Base-by-base conservation (phyloP, 108 stramenopile species). In the Nannochloropsis gaditana region DNA sequence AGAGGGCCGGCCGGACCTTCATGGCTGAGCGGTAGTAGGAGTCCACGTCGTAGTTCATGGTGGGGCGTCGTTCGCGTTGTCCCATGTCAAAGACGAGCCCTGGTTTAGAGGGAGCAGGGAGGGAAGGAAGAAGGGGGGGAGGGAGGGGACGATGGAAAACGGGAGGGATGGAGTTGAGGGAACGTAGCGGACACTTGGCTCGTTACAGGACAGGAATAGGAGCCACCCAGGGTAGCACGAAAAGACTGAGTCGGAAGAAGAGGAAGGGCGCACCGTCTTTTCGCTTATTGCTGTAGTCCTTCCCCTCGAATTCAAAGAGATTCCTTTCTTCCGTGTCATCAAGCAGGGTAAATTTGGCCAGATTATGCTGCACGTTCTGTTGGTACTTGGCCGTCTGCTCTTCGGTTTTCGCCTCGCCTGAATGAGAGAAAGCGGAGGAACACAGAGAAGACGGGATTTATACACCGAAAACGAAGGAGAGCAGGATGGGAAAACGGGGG, bases 281-380 rank as follows among this genome's bases (percentile, higher is more conserved):
- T 21, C 89, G 91, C 85, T 93, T 93, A n/a, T 92, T 91, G 31
- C 84, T 84, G 41, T 84, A 47, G 86, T 96, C 95, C 82, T 95
- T 94, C 11, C 96, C 96, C 43, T 92, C 95, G 85, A 96, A 96
- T 9, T 83, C 83, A 89, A 95, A 97, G 2, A 95, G 94, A 73
- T 94, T 94, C 42, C 86, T 90, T 0, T 92, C 94, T 21, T 84
- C 90, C 21, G 93, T 95, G 84, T 94, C 95, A 9, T 91, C 94
- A 21, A 95, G 81, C 17, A 98, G 87, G 21, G 91, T 92, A 87
- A 97, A 98, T 84, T 93, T 94, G 45, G 95, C 95, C 43, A 98
- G 90, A 86, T 95, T 96, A 92, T 98, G 97, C 89, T 95, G 91
- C 9, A 93, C 95, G 93, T 97, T 92, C 41, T 92, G 94, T 88